phyloP scores from a whole-genome alignment of 169 alveolate species.

The Plasmodium knowlesi region DNA sequence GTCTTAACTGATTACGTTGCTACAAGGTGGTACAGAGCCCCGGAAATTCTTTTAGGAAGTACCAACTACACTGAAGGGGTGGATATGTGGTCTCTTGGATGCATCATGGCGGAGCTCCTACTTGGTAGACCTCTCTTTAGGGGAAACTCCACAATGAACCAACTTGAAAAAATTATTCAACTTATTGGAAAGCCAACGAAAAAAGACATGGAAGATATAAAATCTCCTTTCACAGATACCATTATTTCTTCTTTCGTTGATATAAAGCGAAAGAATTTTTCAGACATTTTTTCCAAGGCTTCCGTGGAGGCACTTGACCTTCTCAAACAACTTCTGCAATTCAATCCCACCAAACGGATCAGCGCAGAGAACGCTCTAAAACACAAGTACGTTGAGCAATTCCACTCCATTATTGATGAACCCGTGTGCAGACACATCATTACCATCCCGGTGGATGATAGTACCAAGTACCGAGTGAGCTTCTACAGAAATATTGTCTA shows the following conservation, averaged over 20 bases:
- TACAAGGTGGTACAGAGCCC: slow-evolving; percentile 99
- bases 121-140: slow-evolving; percentile 97
- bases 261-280: slow-evolving; percentile 64
- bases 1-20: slow-evolving; percentile 98
- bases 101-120: slow-evolving; percentile 97
- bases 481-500: slow-evolving; percentile 90
- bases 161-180: slow-evolving; percentile 92
- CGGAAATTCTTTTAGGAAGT: slow-evolving; percentile 96
- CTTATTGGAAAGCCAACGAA: slow-evolving; percentile 95
- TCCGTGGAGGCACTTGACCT: slow-evolving; percentile 83
- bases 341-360: slow-evolving; percentile 87
- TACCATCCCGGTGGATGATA: slow-evolving; percentile 90
- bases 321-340: slow-evolving; percentile 84
- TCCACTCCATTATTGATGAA: slow-evolving; percentile 90
- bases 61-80: slow-evolving; percentile 98
- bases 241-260: slow-evolving; percentile 79
- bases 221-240: slow-evolving; percentile 89
- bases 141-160: slow-evolving; percentile 98
- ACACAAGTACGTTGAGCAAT: slow-evolving; percentile 87
- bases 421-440: slow-evolving; percentile 87
- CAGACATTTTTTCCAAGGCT: slow-evolving; percentile 71
- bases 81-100: slow-evolving; percentile 99
- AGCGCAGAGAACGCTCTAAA: slow-evolving; percentile 87
- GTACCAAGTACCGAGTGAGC: slow-evolving; percentile 87
- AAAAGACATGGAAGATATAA: slow-evolving; percentile 93